A percentile compares a stretch with the other conserved stretches of the same genome.
These are phyloP conservation scores for Chlorella sorokiniana DNA, from an alignment of 139 green algal genomes.

Conservation along the genomic window DNA sequence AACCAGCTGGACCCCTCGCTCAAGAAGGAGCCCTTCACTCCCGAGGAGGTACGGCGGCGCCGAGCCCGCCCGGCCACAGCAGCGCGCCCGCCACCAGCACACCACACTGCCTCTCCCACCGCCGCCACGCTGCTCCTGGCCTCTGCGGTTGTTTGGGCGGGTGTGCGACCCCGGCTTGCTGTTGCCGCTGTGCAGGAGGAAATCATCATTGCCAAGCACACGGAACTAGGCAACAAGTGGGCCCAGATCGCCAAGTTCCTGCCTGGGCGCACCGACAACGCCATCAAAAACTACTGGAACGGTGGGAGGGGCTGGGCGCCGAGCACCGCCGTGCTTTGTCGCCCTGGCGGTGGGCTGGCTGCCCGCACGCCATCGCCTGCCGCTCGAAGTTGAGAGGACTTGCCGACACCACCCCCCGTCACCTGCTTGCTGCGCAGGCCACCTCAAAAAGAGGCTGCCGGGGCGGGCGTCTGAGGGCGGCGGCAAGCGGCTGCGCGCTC, in stretches of 20 bases:
- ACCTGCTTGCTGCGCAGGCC: neutral
- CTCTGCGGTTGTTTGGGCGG: no score
- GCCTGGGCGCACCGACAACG: conserved; percentile 79
- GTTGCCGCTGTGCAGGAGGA: conserved; percentile 38
- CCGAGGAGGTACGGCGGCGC: conserved; percentile 48
- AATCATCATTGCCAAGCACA: conserved; percentile 55
- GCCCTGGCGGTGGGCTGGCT: no score
- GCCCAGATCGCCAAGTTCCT: conserved; percentile 74
- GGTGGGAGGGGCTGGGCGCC: conserved; percentile 4
- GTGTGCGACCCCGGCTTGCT: neutral
- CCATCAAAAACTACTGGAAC: conserved; percentile 92
- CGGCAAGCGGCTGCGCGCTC: conserved; percentile 39
- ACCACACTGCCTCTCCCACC: neutral
- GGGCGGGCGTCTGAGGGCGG: conserved; percentile 7
- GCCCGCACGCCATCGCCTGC: no score
- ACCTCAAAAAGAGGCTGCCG: conserved; percentile 40
- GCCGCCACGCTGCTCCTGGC: no score
- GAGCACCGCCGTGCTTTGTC: no score
- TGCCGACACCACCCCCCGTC: no score
- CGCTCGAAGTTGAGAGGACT: no score
- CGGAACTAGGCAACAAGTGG: conserved; percentile 63
- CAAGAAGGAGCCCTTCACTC: conserved; percentile 72
- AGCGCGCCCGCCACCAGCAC: neutral
- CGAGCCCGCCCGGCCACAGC: neutral
- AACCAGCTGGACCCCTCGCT: conserved; percentile 79